phyloP scores from a whole-genome alignment of 2,329 filamentous ascomycete species.

The Fusarium ramigenum region DNA sequence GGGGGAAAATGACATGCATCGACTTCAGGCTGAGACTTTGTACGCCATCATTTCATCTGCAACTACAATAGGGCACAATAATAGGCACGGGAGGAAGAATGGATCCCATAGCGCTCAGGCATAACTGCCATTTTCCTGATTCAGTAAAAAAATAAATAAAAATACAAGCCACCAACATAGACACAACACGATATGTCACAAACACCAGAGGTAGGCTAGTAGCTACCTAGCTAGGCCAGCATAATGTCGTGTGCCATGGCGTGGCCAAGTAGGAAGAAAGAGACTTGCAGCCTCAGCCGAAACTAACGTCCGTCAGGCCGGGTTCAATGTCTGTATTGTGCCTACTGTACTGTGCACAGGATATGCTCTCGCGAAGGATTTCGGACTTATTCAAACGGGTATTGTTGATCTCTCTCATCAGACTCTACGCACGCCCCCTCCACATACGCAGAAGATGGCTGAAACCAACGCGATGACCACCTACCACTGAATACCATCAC shows the following conservation, averaged over 20 bases:
- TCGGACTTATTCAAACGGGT: neutral
- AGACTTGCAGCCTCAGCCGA: conserved; percentile 6
- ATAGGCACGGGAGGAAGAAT: conserved; percentile 6
- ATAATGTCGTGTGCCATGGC: neutral
- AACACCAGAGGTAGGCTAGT: neutral
- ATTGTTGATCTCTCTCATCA: neutral
- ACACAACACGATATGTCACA: conserved; percentile 2
- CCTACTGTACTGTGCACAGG: neutral
- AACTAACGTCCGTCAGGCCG: neutral
- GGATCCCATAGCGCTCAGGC: neutral
- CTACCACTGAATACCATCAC: conserved; percentile 30
- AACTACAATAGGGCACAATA: conserved; percentile 19
- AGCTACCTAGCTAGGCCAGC: too few relatives aligned
- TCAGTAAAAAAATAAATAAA: neutral
- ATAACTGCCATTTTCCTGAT: neutral
- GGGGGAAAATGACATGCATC: conserved; percentile 32
- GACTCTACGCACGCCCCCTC: conserved; percentile 16
- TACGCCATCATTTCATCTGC: conserved; percentile 35
- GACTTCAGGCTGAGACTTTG: conserved; percentile 18
- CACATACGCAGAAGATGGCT: conserved; percentile 9
- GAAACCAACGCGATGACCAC: conserved; percentile 28
- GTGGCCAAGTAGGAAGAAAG: neutral
- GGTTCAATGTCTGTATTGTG: neutral
- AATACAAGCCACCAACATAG: conserved; percentile 10
- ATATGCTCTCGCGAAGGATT: conserved; percentile 12